Evolutionary conservation across 306 rosid genomes (phyloP).

Genomic region (Ormosia emarginata): DNA sequence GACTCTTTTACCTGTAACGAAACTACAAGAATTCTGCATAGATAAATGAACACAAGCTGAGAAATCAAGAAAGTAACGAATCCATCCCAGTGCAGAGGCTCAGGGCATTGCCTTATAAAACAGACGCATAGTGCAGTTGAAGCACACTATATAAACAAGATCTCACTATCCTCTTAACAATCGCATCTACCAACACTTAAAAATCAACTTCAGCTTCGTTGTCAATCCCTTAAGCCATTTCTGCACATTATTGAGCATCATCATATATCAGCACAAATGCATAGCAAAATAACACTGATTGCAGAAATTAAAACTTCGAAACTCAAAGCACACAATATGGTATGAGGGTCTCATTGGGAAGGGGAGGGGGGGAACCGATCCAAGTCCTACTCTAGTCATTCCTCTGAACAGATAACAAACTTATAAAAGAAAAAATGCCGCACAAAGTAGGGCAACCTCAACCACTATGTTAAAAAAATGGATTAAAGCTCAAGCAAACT

Average conservation of each 20-base stretch:
- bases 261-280: conserved; percentile 16
- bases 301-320: not conserved
- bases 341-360: not conserved
- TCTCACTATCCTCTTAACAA: conserved; percentile 40
- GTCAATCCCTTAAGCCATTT: conserved; percentile 71
- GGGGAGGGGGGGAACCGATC: not conserved
- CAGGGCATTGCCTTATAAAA: conserved; percentile 67
- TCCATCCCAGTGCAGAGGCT: conserved; percentile 65
- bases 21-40: conserved; percentile 45
- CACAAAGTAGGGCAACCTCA: not conserved
- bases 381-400: not conserved
- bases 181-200: conserved; percentile 14
- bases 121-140: conserved; percentile 54
- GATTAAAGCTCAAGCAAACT: not conserved
- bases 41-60: conserved; percentile 38
- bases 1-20: conserved; percentile 32
- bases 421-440: not conserved
- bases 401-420: not conserved
- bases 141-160: conserved; percentile 58
- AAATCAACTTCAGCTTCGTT: conserved; percentile 71
- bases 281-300: not conserved
- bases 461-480: not conserved
- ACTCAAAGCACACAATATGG: not conserved
- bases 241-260: conserved; percentile 39
- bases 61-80: conserved; percentile 57